Conservation (phyloP, 192 early-diverging fungal genomes). For the Endogone sp. region DNA sequence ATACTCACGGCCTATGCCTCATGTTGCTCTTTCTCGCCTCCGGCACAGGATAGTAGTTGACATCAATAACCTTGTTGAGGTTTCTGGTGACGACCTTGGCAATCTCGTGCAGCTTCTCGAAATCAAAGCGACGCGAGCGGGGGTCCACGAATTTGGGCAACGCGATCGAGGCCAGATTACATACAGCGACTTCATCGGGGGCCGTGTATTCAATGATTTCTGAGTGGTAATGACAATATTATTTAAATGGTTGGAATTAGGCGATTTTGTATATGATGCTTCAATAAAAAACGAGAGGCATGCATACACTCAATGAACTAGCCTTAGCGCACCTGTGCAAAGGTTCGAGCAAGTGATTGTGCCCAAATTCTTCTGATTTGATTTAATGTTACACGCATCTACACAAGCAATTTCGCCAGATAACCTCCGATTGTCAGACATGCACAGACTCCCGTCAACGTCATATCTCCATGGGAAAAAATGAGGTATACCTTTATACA, state of each 20-base stretch:
- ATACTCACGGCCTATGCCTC: constrained; percentile 78
- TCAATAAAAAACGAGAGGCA: too few species aligned
- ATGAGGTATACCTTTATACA: constrained; percentile 94
- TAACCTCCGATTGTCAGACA: not conserved
- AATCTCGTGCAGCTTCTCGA: constrained; percentile 75
- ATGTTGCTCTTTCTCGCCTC: constrained; percentile 86
- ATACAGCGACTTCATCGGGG: constrained; percentile 95
- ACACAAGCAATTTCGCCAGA: not conserved
- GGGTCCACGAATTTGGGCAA: constrained; percentile 82
- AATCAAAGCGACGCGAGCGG: constrained; percentile 65
- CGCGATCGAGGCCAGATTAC: constrained; percentile 93
- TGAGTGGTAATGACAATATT: not conserved
- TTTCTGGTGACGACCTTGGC: constrained; percentile 86
- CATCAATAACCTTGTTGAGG: constrained; percentile 95
- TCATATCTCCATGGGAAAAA: too few species aligned
- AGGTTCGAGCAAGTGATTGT: constrained; percentile 97
- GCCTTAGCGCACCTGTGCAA: constrained; percentile 59
- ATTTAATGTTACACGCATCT: constrained; percentile 96
- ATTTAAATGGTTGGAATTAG: too few species aligned
- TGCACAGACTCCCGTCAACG: too few species aligned
- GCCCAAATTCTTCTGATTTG: constrained; percentile 97
- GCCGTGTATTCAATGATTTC: constrained; percentile 95
- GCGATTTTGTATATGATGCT: too few species aligned
- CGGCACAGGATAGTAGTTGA: constrained; percentile 92
- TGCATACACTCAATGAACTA: too few species aligned